phyloP scores from a whole-genome alignment of 805 yeast genomes.

The Saturnispora hagleri region DNA sequence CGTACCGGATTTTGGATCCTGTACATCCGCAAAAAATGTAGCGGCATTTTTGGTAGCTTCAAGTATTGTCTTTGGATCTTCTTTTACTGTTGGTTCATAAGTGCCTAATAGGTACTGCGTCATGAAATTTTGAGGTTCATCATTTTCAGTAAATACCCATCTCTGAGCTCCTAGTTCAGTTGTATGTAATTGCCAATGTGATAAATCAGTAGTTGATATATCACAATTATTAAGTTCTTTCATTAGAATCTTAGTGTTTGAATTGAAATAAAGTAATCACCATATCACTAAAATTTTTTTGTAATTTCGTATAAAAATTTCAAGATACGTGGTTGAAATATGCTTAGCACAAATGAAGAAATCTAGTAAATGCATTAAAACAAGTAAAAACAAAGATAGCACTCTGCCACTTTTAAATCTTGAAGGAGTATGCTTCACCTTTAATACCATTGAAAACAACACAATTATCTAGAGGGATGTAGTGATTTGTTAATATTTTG shows the following conservation, averaged over 20 bases:
- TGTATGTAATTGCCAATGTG: slow-evolving; percentile 65
- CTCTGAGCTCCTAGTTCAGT: slow-evolving; percentile 67
- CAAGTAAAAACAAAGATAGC: too few species aligned
- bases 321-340: background rate
- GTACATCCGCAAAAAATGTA: slow-evolving; percentile 56
- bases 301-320: background rate
- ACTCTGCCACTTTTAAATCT: background rate
- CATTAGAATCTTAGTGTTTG: background rate
- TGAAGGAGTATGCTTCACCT: slow-evolving; percentile 30
- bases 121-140: slow-evolving; percentile 43
- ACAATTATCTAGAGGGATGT: slow-evolving; percentile 65
- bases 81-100: slow-evolving; percentile 15
- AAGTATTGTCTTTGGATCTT: slow-evolving; percentile 28
- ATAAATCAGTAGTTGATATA: slow-evolving; percentile 56
- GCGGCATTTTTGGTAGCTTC: slow-evolving; percentile 72
- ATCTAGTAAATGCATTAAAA: background rate
- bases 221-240: slow-evolving; percentile 44
- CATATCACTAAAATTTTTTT: background rate
- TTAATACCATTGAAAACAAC: slow-evolving; percentile 65
- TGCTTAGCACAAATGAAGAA: background rate
- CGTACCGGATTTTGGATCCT: slow-evolving; percentile 68
- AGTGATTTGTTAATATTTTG: slow-evolving; percentile 69
- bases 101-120: slow-evolving; percentile 42
- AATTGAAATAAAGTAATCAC: background rate
- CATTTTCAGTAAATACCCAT: slow-evolving; percentile 56